Evolutionary conservation across 2,329 filamentous ascomycete genomes (phyloP).

Genomic region (Apiospora pterosperma): DNA sequence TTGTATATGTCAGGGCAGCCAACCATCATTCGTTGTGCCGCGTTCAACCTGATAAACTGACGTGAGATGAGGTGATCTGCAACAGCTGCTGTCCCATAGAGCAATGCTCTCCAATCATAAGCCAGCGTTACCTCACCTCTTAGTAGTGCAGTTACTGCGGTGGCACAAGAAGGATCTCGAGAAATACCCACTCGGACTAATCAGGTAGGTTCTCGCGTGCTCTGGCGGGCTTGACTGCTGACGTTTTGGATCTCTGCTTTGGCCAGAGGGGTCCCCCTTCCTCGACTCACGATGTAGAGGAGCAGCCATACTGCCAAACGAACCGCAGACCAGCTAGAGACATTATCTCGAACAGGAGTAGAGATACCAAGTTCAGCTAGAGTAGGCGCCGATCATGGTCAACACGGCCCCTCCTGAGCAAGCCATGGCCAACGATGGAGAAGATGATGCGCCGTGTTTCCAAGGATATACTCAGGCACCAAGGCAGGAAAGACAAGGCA

Average conservation of each 20-base stretch:
- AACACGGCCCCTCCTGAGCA: not conserved
- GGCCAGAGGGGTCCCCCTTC: not conserved
- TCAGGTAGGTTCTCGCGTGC: not conserved
- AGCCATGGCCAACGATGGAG: not conserved
- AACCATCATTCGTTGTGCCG: not conserved
- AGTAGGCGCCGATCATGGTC: not conserved
- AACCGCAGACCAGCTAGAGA: not conserved
- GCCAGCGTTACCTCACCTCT: not conserved
- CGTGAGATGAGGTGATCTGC: not conserved
- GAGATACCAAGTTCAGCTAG: not conserved
- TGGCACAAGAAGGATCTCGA: not conserved
- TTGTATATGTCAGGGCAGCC: not conserved
- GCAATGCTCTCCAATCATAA: not conserved
- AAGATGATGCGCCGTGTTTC: not conserved
- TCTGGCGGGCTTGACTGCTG: not conserved
- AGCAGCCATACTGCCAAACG: too few relatives aligned
- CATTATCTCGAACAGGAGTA: not conserved
- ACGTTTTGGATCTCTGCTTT: not conserved
- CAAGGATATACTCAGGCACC: not conserved
- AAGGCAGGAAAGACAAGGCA: not conserved
- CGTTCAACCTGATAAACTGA: not conserved
- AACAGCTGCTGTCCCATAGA: not conserved
- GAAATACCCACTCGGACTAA: not conserved
- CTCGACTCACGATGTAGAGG: not conserved
- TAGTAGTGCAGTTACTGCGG: too few relatives aligned